A percentile compares a stretch with the other conserved stretches of the same genome.
phyloP scores from a whole-genome alignment of 257 asterid species.

The Solanum corneliomulleri region DNA sequence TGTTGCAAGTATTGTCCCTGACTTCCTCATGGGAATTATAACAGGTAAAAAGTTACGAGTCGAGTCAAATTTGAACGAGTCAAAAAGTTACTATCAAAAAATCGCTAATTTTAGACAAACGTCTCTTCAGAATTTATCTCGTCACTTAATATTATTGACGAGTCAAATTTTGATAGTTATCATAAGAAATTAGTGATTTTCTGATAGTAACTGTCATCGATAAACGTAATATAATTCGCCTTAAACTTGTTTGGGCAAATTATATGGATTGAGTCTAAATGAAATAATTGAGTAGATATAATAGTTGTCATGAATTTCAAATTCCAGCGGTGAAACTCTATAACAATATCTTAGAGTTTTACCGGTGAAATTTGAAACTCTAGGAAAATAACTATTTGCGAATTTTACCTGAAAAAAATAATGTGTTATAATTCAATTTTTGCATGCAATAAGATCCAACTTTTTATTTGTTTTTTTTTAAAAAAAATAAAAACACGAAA shows the following conservation, averaged over 20 bases:
- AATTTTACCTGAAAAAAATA: neutral
- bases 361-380: neutral
- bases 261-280: neutral
- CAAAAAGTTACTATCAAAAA: neutral
- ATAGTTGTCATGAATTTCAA: neutral
- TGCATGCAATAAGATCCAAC: neutral
- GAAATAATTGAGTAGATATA: neutral
- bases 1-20: constrained; percentile 39
- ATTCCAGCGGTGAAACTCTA: neutral
- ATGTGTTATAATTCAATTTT: neutral
- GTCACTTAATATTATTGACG: neutral
- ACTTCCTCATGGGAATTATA: constrained; percentile 44
- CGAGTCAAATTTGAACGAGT: neutral
- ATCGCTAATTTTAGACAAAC: accelerated
- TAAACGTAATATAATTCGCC: neutral
- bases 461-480: neutral
- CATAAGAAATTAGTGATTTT: neutral
- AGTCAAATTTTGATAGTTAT: neutral
- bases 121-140: neutral
- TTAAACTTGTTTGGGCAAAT: neutral
- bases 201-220: neutral
- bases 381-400: neutral
- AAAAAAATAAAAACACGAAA: neutral
- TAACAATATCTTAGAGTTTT: neutral
- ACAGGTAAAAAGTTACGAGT: constrained; percentile 4